A percentile compares a stretch with the other conserved stretches of the same genome.
phyloP scores from a whole-genome alignment of 495 filamentous ascomycete genomes.

The Cetradonia linearis region DNA sequence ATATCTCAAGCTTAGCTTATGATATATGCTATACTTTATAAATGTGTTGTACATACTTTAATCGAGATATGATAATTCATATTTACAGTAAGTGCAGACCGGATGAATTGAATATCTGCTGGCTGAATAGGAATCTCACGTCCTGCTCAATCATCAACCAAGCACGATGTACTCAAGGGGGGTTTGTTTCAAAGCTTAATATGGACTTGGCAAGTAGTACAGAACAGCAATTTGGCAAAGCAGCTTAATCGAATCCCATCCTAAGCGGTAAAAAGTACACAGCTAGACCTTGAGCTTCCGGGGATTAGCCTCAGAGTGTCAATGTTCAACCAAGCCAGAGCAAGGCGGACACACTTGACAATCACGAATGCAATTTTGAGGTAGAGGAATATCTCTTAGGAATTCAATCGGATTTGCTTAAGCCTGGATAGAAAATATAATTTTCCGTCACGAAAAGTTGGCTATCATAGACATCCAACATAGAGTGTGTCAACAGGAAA shows the following conservation, averaged over 20 bases:
- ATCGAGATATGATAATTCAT: slow-evolving; percentile 7
- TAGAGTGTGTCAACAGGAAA: neutral
- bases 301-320: neutral
- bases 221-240: neutral
- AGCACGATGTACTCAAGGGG: neutral
- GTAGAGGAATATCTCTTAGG: too few relatives aligned
- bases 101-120: neutral
- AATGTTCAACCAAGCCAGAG: neutral
- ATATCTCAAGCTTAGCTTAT: neutral
- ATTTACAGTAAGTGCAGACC: neutral
- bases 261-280: neutral
- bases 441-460: too few relatives aligned
- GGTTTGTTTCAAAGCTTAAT: neutral
- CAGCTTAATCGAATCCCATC: neutral
- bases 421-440: too few relatives aligned
- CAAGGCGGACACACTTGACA: too few relatives aligned
- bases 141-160: too few relatives aligned
- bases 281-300: neutral
- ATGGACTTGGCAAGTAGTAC: neutral
- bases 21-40: slow-evolving; percentile 6
- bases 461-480: too few relatives aligned
- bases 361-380: too few relatives aligned
- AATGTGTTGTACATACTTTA: slow-evolving; percentile 12
- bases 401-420: too few relatives aligned
- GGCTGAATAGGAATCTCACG: neutral